These are phyloP conservation scores for Hypoxylon fuscum DNA, from an alignment of 495 filamentous ascomycete species.

Conservation along the genomic window DNA sequence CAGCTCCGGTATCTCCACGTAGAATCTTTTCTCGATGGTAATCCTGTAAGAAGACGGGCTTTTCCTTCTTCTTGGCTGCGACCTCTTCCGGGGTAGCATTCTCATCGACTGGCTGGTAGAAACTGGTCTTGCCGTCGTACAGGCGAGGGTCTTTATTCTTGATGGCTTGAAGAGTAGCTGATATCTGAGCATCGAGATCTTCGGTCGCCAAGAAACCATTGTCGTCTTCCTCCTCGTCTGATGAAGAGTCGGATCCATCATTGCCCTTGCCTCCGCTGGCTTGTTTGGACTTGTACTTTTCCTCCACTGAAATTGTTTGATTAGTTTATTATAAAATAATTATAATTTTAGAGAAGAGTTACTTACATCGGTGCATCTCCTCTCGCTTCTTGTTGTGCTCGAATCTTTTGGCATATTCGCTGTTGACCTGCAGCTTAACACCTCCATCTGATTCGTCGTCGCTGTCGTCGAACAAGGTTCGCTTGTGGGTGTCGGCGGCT, in stretches of 20 bases:
- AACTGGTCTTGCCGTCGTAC: slow-evolving; percentile 80
- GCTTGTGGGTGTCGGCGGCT: slow-evolving; percentile 37
- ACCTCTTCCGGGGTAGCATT: slow-evolving; percentile 45
- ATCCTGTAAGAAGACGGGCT: slow-evolving; percentile 85
- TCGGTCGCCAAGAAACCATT: slow-evolving; percentile 83
- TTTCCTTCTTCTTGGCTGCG: slow-evolving; percentile 68
- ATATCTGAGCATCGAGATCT: slow-evolving; percentile 85
- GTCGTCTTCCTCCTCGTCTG: slow-evolving; percentile 88
- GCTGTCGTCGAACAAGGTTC: slow-evolving; percentile 49
- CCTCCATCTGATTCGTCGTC: slow-evolving; percentile 63
- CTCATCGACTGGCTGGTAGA: slow-evolving; percentile 74
- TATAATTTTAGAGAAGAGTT: neutral
- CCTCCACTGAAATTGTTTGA: slow-evolving; percentile 69
- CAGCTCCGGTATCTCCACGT: slow-evolving; percentile 64
- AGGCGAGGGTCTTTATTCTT: slow-evolving; percentile 87
- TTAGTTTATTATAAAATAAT: slow-evolving; percentile 2
- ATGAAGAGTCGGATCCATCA: slow-evolving; percentile 66
- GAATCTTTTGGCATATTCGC: slow-evolving; percentile 87
- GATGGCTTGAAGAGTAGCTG: slow-evolving; percentile 84
- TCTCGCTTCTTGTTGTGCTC: slow-evolving; percentile 97
- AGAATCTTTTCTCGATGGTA: slow-evolving; percentile 91
- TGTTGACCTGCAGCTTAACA: slow-evolving; percentile 80
- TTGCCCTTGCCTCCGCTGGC: slow-evolving; percentile 43
- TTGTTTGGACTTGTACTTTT: slow-evolving; percentile 77
- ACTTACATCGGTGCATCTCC: slow-evolving; percentile 81